Evolutionary conservation across 1,139 yeast species (phyloP).

Genomic region (Hansenula lynferdii): DNA sequence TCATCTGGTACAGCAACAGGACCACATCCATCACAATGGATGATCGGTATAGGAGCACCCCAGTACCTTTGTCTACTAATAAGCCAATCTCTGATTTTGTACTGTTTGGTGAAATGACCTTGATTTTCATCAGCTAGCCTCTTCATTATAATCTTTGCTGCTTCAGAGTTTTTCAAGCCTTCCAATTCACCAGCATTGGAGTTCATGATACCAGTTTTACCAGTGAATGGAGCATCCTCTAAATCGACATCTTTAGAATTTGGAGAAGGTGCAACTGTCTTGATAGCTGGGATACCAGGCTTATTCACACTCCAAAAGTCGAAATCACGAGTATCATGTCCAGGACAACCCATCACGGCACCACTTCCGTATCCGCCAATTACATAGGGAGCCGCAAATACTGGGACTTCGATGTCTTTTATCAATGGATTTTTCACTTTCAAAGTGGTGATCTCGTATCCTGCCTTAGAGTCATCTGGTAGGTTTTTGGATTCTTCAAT

Average conservation of each 20-base stretch:
- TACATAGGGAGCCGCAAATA: slow-evolving; percentile 90
- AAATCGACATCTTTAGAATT: slow-evolving; percentile 6
- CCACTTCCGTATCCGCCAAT: slow-evolving; percentile 79
- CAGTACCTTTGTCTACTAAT: slow-evolving; percentile 92
- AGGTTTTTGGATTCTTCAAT: slow-evolving; percentile 32
- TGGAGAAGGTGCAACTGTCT: slow-evolving; percentile 38
- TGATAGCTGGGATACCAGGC: slow-evolving; percentile 38
- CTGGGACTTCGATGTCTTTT: slow-evolving; percentile 45
- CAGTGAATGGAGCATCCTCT: slow-evolving; percentile 38
- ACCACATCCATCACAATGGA: slow-evolving; percentile 85
- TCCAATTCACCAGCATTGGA: slow-evolving; percentile 43
- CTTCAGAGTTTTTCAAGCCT: slow-evolving; percentile 48
- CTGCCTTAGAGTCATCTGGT: slow-evolving; percentile 56
- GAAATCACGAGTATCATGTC: slow-evolving; percentile 79
- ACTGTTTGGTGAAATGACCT: slow-evolving; percentile 52
- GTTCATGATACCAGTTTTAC: slow-evolving; percentile 50
- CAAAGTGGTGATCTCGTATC: slow-evolving; percentile 45
- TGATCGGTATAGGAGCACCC: slow-evolving; percentile 98
- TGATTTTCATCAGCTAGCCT: slow-evolving; percentile 31
- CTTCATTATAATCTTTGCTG: slow-evolving; percentile 43
- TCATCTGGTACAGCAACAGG: slow-evolving; percentile 84
- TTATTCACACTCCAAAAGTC: slow-evolving; percentile 71
- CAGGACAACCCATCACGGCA: slow-evolving; percentile 98
- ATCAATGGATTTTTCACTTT: slow-evolving; percentile 59
- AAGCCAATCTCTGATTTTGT: slow-evolving; percentile 84